Evolutionary conservation across 169 alveolate species (phyloP).

Genomic region (Eimeria necatrix): DNA sequence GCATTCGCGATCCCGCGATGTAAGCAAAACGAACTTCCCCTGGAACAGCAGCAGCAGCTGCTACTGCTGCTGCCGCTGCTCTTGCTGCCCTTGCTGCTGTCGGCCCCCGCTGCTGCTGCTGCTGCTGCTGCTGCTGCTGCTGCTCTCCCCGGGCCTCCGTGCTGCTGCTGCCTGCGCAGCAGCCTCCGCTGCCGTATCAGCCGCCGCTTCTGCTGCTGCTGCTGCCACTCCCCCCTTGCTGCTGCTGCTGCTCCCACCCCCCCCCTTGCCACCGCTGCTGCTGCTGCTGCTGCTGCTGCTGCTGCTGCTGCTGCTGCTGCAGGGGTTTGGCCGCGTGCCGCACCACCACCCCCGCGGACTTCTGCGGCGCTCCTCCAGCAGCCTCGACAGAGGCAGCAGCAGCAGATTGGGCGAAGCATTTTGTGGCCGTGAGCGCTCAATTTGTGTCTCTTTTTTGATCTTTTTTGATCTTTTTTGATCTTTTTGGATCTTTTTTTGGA

Average conservation of each 20-base stretch:
- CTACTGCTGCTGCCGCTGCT: constrained; percentile 10
- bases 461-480: background rate
- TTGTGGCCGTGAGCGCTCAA: background rate
- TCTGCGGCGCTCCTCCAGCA: background rate
- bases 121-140: too few relatives aligned
- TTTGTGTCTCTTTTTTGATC: background rate
- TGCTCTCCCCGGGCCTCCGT: too few relatives aligned
- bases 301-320: constrained; percentile 31
- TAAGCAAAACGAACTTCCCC: background rate
- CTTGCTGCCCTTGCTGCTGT: background rate
- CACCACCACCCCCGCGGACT: background rate
- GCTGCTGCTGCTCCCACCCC: background rate
- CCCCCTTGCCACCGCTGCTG: background rate
- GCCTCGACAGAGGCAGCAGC: background rate
- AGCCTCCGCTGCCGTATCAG: too few relatives aligned
- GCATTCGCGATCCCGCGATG: constrained; percentile 41
- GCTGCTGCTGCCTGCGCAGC: too few relatives aligned
- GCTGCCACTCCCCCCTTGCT: too few relatives aligned
- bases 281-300: background rate
- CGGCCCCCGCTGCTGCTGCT: background rate
- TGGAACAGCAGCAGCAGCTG: background rate
- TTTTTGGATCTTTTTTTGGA: background rate
- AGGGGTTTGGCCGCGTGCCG: background rate
- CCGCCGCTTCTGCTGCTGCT: too few relatives aligned
- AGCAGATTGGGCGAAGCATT: background rate